Base-by-base conservation (phyloP, 805 yeast species). In the Cyberlindnera galapagoensis region DNA sequence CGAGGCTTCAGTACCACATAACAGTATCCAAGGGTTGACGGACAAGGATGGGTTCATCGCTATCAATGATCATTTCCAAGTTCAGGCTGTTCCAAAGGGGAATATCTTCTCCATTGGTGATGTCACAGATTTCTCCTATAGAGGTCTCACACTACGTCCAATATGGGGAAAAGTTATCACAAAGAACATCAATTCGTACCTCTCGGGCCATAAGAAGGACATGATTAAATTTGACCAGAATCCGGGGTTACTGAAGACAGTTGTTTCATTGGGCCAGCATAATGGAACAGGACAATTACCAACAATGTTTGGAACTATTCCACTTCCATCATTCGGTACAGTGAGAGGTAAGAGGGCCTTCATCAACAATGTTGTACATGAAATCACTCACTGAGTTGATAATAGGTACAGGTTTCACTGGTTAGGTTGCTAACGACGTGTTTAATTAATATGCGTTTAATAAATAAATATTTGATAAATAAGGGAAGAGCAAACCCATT, bases 301-400 rank as follows among this genome's bases (percentile, higher is more conserved):
- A n/a, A 5, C 24, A n/a, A 12, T 8, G 9, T 21, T 21, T 21
- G 3, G 14, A 21, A 21, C 24, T 13, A 7, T 21, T 21, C 11
- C n/a, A n/a, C n/a, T n/a, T n/a, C n/a, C n/a, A n/a, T n/a, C n/a
- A n/a, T n/a, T n/a, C n/a, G n/a, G n/a, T n/a, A n/a, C n/a, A n/a
- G n/a, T n/a, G n/a, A n/a, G n/a, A n/a, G n/a, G n/a, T n/a, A n/a
- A 72, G 14, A 69, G 57, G 0, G 73, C 74, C 26, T 56, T 50
- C 39, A 71, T 51, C 35, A 62, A 47, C n/a, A n/a, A n/a, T n/a
- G n/a, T n/a, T n/a, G n/a, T n/a, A n/a, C n/a, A n/a, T n/a, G n/a
- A n/a, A n/a, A n/a, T n/a, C n/a, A n/a, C n/a, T n/a, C n/a, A n/a
- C n/a, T n/a, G n/a, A n/a, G n/a, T n/a, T n/a, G n/a, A n/a, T n/a